These are phyloP conservation scores for Begonia peltatifolia DNA, from an alignment of 306 rosid genomes.

Conservation along the genomic window DNA sequence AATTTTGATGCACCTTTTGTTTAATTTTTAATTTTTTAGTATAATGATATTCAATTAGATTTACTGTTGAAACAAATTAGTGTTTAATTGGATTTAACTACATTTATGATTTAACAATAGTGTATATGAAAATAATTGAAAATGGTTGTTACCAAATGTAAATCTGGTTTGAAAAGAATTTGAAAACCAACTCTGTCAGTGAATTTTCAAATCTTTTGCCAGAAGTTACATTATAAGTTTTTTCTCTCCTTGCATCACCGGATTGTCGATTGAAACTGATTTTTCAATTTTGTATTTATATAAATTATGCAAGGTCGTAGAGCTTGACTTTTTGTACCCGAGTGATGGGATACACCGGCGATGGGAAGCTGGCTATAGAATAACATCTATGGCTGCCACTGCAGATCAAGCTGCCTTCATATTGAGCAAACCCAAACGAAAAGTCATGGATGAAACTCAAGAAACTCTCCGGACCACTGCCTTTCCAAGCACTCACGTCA, in stretches of 20 bases:
- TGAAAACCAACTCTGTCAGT: background rate
- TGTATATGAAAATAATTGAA: no score
- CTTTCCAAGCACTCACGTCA: constrained; percentile 89
- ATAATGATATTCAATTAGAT: no score
- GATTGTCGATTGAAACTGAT: no score
- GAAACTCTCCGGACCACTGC: constrained; percentile 91
- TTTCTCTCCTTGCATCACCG: no score
- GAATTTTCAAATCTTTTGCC: no score
- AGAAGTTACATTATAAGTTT: no score
- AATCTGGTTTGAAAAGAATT: background rate
- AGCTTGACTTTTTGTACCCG: constrained; percentile 85
- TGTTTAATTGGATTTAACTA: no score
- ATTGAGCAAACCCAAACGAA: constrained; percentile 83
- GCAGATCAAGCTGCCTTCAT: constrained; percentile 90
- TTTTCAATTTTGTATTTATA: background rate
- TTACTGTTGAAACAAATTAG: no score
- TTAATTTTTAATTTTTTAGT: no score
- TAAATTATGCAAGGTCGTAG: constrained; percentile 52
- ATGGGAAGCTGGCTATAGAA: constrained; percentile 80
- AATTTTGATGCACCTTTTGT: no score
- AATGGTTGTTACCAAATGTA: no score
- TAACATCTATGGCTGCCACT: constrained; percentile 93
- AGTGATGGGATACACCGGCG: constrained; percentile 89
- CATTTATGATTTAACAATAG: background rate
- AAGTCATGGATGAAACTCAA: constrained; percentile 74